Evolutionary conservation across 129 eudicot species (phyloP), one percentile per base, ranked within the genome.

Genomic region (Logfia minima): DNA sequence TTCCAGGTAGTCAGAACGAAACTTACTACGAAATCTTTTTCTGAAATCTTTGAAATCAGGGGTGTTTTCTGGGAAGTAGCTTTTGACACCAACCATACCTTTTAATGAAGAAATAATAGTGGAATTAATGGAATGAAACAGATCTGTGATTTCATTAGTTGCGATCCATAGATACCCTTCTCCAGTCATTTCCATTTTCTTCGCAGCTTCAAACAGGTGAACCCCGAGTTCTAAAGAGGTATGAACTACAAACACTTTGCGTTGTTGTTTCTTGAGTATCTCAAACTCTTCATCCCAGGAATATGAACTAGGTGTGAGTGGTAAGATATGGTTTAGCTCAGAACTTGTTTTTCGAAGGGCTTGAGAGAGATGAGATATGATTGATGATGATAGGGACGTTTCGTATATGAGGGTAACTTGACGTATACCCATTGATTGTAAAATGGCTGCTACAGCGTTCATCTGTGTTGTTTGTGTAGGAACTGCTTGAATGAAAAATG

Each of bases 71-170:
- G 66, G 80, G 76, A 82, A 77, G 72, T 83, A 83, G 28, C 75
- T 83, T 84, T 81, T 83, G 68, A 88, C 83, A 35, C 93, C 96
- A 16, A 90, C 19, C 41, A 88, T 82, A 6, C 96, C 96, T 75
- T 88, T 89, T 80, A 90, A 71, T 14, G 86, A 80, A 8, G 81
- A 62, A 67, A 86, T 80, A 16, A 53, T 48, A 17, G 80, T 73
- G 26, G 79, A 71, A 32, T 85, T 72, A 43, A 86, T 4, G 26
- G 88, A 82, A 71, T 84, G 87, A 34, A 90, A 32, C 26, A 70
- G 76, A 75, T 84, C 86, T 0, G 85, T 77, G 58, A 85, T 74
- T 41, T 59, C 64, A 21, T 83, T 86, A 13, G 88, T 88, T 10
- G 73, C 76, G n/a, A 90, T 84, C 96, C 93, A 86, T 26, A 81